Evolutionary conservation across 257 asterid species (phyloP), one percentile per base, ranked within the genome.

Genomic region (Lithospermum erythrorhizon): DNA sequence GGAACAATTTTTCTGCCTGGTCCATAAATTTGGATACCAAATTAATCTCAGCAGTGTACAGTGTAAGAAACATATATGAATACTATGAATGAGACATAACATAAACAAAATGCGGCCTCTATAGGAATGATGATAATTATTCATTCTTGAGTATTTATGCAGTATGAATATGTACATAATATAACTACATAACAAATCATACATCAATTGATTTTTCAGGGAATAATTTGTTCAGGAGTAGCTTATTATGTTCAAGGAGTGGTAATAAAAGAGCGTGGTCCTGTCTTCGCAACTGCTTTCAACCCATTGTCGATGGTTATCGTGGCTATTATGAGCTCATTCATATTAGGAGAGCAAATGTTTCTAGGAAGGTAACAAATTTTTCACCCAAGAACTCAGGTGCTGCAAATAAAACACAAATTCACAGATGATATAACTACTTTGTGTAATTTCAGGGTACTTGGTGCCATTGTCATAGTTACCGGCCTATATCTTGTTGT

Each of bases 401-500:
- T 56, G 21, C 6, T 9, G 55, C 21, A 3, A 52, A 52, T 14
- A 2, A 52, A 52, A 1, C 11, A 19, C 21, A 17, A 1, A 16
- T 16, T 51, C 55, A 20, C 16, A 1, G 16, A 52, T 52, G 21
- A 5, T 1, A 17, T 52, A 17, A 20, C 22, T 52, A 52, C 22
- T 52, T 18, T 52, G 21, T 52, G 5, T 17, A 52, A 52, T 52
- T 71, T 49, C 77, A 91, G 98, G 89, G 66, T 88, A 62, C 61
- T 86, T 19, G 98, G 98, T 22, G 98, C 97, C 49, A 30, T 74
- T 24, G 80, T 84, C 35, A 91, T 91, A 4, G 90, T 91, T 52
- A 35, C 76, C 3, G 95, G 98, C 21, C 95, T 91, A 53, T 91
- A 91, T 61, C 79, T 86, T 25, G 97, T 91, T 18, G 87, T 91